phyloP scores from a whole-genome alignment of 345 rosid species.

The Gossypium bickii region DNA sequence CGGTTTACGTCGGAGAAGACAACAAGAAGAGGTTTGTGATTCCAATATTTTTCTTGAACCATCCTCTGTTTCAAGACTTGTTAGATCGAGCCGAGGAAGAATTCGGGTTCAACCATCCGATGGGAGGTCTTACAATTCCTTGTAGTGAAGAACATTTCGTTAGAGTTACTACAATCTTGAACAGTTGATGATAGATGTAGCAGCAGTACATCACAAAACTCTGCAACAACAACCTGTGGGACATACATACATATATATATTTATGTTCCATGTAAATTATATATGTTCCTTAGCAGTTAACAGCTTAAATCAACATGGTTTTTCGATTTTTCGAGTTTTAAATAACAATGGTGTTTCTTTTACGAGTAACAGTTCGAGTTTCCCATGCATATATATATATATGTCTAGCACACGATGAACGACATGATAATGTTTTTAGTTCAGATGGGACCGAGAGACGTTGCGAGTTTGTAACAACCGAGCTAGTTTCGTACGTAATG shows the following conservation, averaged over 20 bases:
- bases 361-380: background rate
- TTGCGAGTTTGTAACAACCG: no score
- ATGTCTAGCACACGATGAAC: no score
- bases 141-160: constrained; percentile 66
- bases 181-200: background rate
- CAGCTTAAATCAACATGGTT: background rate
- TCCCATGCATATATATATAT: no score
- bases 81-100: constrained; percentile 66
- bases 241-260: no score
- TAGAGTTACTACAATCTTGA: constrained; percentile 1
- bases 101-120: constrained; percentile 71
- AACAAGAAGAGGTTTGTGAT: constrained; percentile 54
- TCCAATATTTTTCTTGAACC: constrained; percentile 63
- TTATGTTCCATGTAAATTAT: background rate
- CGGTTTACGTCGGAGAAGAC: constrained; percentile 55
- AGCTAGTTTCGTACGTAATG: no score
- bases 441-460: no score
- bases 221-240: background rate
- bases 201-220: background rate
- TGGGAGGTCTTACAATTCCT: constrained; percentile 77
- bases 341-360: background rate
- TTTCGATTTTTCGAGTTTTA: no score
- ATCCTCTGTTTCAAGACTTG: constrained; percentile 57
- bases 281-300: background rate
- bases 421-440: no score